phyloP scores from a whole-genome alignment of 2,329 filamentous ascomycete species.

The Chalaropsis ovoidea region DNA sequence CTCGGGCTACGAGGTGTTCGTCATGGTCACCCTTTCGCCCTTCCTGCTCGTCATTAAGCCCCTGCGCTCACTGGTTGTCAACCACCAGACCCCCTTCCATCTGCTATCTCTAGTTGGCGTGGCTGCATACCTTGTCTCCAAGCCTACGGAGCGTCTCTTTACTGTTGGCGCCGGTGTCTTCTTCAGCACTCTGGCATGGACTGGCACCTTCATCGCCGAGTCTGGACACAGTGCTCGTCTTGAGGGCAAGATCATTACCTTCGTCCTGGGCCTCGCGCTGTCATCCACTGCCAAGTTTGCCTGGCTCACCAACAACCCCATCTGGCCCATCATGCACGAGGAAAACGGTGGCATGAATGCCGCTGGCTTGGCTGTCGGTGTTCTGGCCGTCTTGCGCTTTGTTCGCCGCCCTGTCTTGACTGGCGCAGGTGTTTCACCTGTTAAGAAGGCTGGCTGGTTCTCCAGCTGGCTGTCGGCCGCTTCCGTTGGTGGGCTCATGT shows the following conservation, averaged over 20 bases:
- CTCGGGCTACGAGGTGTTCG: slow-evolving; percentile 83
- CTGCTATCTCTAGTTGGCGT: slow-evolving; percentile 69
- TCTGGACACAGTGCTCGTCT: slow-evolving; percentile 62
- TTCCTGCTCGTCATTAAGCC: slow-evolving; percentile 62
- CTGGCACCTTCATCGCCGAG: slow-evolving; percentile 69
- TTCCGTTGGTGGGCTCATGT: slow-evolving; percentile 74
- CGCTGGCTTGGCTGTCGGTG: slow-evolving; percentile 62
- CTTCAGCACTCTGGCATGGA: slow-evolving; percentile 75
- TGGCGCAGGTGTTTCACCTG: slow-evolving; percentile 32
- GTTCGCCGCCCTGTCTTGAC: slow-evolving; percentile 53
- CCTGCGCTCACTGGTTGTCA: slow-evolving; percentile 56
- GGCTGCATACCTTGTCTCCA: slow-evolving; percentile 63
- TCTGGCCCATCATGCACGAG: slow-evolving; percentile 90
- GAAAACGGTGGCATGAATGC: slow-evolving; percentile 90
- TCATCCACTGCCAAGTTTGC: slow-evolving; percentile 88
- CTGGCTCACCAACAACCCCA: slow-evolving; percentile 86
- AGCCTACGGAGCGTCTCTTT: slow-evolving; percentile 67
- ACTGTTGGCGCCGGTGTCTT: slow-evolving; percentile 70
- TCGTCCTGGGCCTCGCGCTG: slow-evolving; percentile 68
- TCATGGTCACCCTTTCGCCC: slow-evolving; percentile 76
- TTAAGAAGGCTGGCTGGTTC: slow-evolving; percentile 46
- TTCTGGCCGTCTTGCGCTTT: slow-evolving; percentile 65
- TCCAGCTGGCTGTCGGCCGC: slow-evolving; percentile 52
- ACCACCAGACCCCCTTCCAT: slow-evolving; percentile 61
- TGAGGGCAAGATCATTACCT: slow-evolving; percentile 72